Base-by-base conservation (phyloP, 148 eudicot species). In the Gaultheria prostrata region DNA sequence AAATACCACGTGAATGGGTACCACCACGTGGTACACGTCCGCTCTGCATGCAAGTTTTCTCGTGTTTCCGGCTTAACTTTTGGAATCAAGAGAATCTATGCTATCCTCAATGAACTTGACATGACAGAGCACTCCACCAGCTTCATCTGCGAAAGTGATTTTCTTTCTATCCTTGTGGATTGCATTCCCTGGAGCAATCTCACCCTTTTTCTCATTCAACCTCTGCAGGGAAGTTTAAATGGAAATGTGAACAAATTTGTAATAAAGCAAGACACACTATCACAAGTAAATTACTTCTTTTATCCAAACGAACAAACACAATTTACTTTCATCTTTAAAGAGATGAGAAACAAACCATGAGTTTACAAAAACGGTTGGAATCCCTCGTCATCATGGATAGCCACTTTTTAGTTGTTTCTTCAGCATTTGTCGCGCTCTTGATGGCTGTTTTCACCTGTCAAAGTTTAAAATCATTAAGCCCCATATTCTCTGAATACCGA, bases 121-220 rank as follows among this genome's bases (percentile, higher is more conserved):
- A 59, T 94, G 89, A 57, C 99, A 96, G 35, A 97, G 91, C 50
- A 83, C 89, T 59, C 94, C 95, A 72, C 99, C 99, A 49, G 90
- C 98, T 91, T 97, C 99, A 82, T 97, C 97, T 7, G 99, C 99
- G 82, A 97, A 97, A 21, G 56, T 87, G 69, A 97, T 97, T 87
- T 89, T 92, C 85, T 89, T 93, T 83, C 89, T 87, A 84, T 84
- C 90, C 85, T 86, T 91, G 0, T 85, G 86, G 50, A 43, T 74
- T 46, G 49, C 77, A 59, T 82, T 88, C 83, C 82, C 86, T 45
- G 88, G 57, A 82, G 88, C 76, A 61, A 86, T 76, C 39, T 79
- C 85, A 63, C 69, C 89, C 78, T 84, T 84, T 74, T 89, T 84
- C 77, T 89, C 92, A 20, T 88, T 85, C 84, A 87, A 74, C 71